Conservation (phyloP, 1,139 yeast genomes). For the Suzukiozyma palmioleophila region DNA sequence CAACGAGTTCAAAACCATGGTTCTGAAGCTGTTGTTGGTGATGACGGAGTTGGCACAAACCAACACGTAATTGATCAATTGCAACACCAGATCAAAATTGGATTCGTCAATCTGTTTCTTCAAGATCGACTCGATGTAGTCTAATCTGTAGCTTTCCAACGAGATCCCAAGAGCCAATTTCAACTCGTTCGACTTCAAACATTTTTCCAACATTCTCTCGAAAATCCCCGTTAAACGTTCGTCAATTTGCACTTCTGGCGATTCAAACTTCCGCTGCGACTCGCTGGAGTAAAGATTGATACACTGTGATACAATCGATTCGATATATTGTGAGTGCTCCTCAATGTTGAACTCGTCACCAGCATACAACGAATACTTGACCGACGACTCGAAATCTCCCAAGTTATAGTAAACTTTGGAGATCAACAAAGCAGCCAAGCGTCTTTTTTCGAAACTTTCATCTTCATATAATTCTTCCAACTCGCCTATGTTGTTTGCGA, state of each 20-base stretch:
- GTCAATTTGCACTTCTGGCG: slow-evolving; percentile 45
- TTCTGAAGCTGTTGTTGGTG: slow-evolving; percentile 58
- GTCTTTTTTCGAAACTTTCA: slow-evolving; percentile 64
- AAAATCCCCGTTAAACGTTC: slow-evolving; percentile 64
- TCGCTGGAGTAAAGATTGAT: slow-evolving; percentile 73
- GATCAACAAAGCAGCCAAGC: slow-evolving; percentile 86
- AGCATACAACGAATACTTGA: slow-evolving; percentile 81
- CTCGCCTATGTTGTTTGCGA: slow-evolving; percentile 84
- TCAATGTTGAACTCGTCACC: slow-evolving; percentile 77
- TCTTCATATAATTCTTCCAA: slow-evolving; percentile 92
- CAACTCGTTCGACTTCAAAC: slow-evolving; percentile 66
- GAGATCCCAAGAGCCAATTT: slow-evolving; percentile 89
- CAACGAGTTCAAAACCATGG: slow-evolving; percentile 56
- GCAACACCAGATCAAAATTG: slow-evolving; percentile 44
- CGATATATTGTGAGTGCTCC: slow-evolving; percentile 76
- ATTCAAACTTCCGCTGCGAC: slow-evolving; percentile 52
- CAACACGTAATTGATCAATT: slow-evolving; percentile 69
- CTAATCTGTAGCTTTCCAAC: slow-evolving; percentile 82
- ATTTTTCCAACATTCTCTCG: slow-evolving; percentile 81
- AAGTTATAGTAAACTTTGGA: slow-evolving; percentile 93
- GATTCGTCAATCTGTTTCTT: slow-evolving; percentile 33
- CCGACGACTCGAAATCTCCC: slow-evolving; percentile 91
- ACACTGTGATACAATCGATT: slow-evolving; percentile 91
- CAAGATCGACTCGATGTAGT: slow-evolving; percentile 66
- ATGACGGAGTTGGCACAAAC: slow-evolving; percentile 68